Evolutionary conservation across 148 eudicot species (phyloP), one percentile per base, ranked within the genome.

Genomic region (Salicornia ramosissima): DNA sequence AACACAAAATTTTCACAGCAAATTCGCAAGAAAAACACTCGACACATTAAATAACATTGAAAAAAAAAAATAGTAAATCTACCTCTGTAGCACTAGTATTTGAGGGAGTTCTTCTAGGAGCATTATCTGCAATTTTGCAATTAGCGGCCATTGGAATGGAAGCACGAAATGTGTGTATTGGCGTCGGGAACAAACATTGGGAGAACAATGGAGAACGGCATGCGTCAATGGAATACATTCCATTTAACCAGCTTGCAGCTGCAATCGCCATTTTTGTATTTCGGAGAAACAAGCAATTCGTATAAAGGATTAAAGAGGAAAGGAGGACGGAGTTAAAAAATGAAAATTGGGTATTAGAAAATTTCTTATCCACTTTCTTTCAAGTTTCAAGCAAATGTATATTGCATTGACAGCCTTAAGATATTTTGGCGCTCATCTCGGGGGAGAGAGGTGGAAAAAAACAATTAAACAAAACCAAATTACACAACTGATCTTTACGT

Each of bases 161-260:
- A 4, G 76, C 45, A 10, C 76, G 75, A 26, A 40, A 6, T 2
- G 65, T 21, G 16, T 68, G 76, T 11, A 19, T 45, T 25, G 30
- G 51, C 19, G 66, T 2, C 21, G 71, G 19, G 53, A 71, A 24
- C 18, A 58, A 4, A 26, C 15, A 64, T 19, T 29, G 39, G 16
- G 78, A 75, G 45, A 69, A 69, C 24, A 75, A 60, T 30, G 73
- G 68, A 67, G 65, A 53, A 25, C 73, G 65, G 33, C 56, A 36
- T 12, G 21, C 58, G 25, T 78, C 77, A 2, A n/a, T 43, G 21
- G 79, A 70, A 29, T 65, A 28, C 19, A 56, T 2, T 10, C 79
- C 75, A 11, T 65, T 56, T 3, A 71, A 33, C 79, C 75, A 76
- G 65, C 75, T 65, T 4, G 57, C 5, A 16, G 67, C 74, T 60